Conservation (phyloP, 139 green algal species). For the Tetratostichococcus sp. region DNA sequence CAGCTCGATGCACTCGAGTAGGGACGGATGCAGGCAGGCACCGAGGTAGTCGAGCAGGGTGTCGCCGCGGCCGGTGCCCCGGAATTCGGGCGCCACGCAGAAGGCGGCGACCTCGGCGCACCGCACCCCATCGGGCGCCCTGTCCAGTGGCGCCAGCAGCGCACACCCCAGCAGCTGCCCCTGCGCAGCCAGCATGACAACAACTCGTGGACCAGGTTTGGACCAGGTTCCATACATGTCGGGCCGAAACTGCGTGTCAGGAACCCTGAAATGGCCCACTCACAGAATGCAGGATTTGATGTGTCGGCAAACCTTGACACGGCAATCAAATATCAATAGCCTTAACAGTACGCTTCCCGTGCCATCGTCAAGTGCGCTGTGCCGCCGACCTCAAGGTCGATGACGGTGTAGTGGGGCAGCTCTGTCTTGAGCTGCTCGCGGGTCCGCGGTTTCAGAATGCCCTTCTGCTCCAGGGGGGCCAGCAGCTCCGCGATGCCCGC, state of each 20-base stretch:
- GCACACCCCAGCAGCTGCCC: conserved; percentile 63
- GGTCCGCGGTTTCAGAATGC: conserved; percentile 29
- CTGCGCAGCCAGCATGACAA: background rate
- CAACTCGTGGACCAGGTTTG: no score
- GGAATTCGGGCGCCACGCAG: conserved; percentile 53
- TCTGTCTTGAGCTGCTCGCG: conserved; percentile 24
- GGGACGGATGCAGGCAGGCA: no score
- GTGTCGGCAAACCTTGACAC: no score
- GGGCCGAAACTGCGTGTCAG: no score
- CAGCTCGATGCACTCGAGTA: no score
- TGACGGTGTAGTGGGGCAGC: conserved; percentile 40
- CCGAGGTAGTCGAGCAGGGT: conserved; percentile 62
- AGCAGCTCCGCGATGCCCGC: conserved; percentile 51
- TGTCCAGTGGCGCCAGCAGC: conserved; percentile 54
- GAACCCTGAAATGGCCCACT: no score
- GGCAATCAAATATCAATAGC: no score
- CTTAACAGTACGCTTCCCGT: no score
- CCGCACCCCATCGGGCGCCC: conserved; percentile 28
- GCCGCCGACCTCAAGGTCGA: conserved; percentile 42
- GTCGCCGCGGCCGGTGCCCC: conserved; percentile 71
- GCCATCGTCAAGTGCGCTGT: no score
- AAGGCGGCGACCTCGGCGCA: conserved; percentile 78
- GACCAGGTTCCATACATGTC: no score
- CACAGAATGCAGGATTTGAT: conserved; percentile 1
- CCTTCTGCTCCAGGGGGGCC: conserved; percentile 39